Base-by-base conservation (phyloP, 305 asterid genomes). In the Petunia hybrid region DNA sequence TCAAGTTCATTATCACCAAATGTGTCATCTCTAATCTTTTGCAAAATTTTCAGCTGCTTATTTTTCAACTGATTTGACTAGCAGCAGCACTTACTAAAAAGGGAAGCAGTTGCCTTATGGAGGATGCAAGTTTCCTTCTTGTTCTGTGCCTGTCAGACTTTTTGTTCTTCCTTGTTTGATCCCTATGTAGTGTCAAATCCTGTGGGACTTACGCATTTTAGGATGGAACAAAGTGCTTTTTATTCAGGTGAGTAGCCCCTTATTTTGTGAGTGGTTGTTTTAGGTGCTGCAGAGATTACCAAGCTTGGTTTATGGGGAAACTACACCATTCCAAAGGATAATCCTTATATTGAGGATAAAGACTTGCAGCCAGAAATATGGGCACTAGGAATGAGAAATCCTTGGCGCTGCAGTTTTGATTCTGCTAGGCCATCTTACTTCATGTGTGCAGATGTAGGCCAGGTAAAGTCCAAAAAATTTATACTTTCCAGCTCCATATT, bases 351-450 rank as follows among this genome's bases (percentile, higher is more conserved):
- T 2, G 82, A 76, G 36, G 98, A 94, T 79, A 83, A 83, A 74
- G 90, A 91, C 1, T 79, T 91, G 84, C 90, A 84, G 85, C 90
- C 89, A 78, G 99, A 94, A 83, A 93, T 93, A 84, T 96, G 97
- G 97, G 97, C 99, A 42, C 40, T 85, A 4, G 99, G 99, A 48
- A 81, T 96, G 14, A 82, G 97, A 80, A 96, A 96, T 87, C 99
- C 99, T 14, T 96, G 99, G 99, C 95, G 99, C 64, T 96, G 99
- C 87, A 96, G 98, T 75, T 96, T 96, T 6, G 99, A 96, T 86
- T 89, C 98, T 71, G 87, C 87, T 8, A 92, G 93, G 88, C 97
- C 99, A 73, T 90, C 93, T 7, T 96, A 94, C 81, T 94, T 96
- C 78, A 61, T 88, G 64, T 96, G 98, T 74, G 97, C 93, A 60